Percentiles rank a stretch among this genome's conserved stretches.
Evolutionary conservation across 441 rosid species (phyloP).

Genomic region (Sinapis alba): DNA sequence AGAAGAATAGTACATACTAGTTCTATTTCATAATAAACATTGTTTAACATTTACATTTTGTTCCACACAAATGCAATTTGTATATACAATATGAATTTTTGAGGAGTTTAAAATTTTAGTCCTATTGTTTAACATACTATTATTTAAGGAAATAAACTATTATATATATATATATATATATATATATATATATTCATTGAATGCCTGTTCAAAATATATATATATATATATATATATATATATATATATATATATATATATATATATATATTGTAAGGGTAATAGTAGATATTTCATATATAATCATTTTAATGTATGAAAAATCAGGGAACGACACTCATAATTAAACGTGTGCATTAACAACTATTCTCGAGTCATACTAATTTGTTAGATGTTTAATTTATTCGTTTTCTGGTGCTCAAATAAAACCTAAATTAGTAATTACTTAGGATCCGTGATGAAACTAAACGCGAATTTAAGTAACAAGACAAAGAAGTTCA

Average conservation of each 20-base stretch:
- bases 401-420: not conserved
- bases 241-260: no score
- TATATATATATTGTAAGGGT: not conserved
- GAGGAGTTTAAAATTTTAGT: not conserved
- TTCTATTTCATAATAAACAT: not conserved
- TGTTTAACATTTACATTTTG: not conserved
- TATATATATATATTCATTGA: no score
- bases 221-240: no score
- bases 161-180: no score
- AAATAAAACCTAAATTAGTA: not conserved
- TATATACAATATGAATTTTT: not conserved
- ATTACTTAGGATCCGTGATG: slow-evolving; percentile 6
- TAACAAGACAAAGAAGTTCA: not conserved
- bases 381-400: not conserved
- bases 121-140: not conserved
- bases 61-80: not conserved
- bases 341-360: not conserved
- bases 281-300: not conserved
- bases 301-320: not conserved
- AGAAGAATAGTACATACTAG: no score
- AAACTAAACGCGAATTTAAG: no score
- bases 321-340: not conserved
- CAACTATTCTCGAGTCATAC: not conserved
- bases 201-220: no score
- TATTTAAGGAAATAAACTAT: not conserved